phyloP scores from a whole-genome alignment of 148 eudicot species.

The Amaranthus cruentus region DNA sequence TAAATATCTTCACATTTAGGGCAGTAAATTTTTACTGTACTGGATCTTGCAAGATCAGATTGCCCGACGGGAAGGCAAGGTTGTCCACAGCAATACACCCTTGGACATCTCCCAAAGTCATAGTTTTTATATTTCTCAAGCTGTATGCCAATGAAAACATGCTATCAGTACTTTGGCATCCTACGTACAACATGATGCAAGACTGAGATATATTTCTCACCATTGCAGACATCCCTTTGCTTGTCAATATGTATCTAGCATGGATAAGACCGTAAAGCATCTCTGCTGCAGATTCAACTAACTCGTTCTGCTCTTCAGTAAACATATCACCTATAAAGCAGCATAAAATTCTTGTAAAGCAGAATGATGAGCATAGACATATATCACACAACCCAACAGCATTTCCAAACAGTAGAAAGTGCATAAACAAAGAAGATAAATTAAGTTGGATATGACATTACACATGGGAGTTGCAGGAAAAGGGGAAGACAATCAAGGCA shows the following conservation, averaged over 20 bases:
- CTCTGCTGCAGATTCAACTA: slow-evolving; percentile 82
- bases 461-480: no score
- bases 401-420: neutral
- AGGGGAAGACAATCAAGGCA: no score
- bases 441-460: no score
- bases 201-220: slow-evolving; percentile 28
- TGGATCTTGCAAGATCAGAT: slow-evolving; percentile 68
- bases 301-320: slow-evolving; percentile 79
- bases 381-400: neutral
- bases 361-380: neutral
- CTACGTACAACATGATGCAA: neutral
- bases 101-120: slow-evolving; percentile 74
- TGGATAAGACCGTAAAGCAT: slow-evolving; percentile 79
- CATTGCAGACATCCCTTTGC: slow-evolving; percentile 82
- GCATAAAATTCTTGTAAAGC: slow-evolving; percentile 5
- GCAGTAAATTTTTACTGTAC: slow-evolving; percentile 70
- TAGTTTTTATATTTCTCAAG: slow-evolving; percentile 65
- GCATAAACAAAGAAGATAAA: neutral
- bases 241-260: slow-evolving; percentile 67
- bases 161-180: slow-evolving; percentile 10
- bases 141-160: slow-evolving; percentile 31
- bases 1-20: slow-evolving; percentile 76
- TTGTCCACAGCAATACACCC: slow-evolving; percentile 73
- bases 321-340: slow-evolving; percentile 57
- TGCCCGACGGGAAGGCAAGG: slow-evolving; percentile 81